Evolutionary conservation across 768 basidiomycete species (phyloP).

Genomic region (Boletus huronensis): DNA sequence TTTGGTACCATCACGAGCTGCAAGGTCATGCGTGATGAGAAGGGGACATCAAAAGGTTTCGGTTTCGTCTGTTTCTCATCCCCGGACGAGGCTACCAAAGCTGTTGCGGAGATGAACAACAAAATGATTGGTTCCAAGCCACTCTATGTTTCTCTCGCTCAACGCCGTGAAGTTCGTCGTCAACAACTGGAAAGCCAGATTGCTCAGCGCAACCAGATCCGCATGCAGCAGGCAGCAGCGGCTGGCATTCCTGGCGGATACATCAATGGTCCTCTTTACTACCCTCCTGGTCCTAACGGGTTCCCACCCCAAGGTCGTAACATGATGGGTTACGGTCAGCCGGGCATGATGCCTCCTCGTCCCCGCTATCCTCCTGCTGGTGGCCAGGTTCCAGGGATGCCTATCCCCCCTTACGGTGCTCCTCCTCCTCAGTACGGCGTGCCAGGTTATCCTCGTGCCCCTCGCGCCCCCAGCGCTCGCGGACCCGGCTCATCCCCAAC

Average conservation of each 20-base stretch:
- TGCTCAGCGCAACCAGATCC: conserved; percentile 92
- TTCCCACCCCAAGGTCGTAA: conserved; percentile 66
- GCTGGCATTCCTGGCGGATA: conserved; percentile 67
- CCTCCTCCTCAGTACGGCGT: conserved; percentile 75
- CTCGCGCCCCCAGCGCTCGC: conserved; percentile 61
- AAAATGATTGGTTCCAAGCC: conserved; percentile 99
- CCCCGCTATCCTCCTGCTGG: conserved; percentile 74
- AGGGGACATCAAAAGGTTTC: conserved; percentile 89
- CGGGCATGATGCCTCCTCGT: conserved; percentile 84
- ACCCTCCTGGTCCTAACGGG: conserved; percentile 69
- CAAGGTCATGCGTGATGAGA: conserved; percentile 99
- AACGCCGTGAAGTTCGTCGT: conserved; percentile 95
- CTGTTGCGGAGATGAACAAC: conserved; percentile 99
- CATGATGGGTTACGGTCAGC: conserved; percentile 81
- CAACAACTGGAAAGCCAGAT: conserved; percentile 99
- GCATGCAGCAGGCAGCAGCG: conserved; percentile 93
- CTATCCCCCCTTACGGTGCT: conserved; percentile 71
- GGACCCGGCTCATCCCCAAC: conserved; percentile 71
- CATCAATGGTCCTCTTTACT: conserved; percentile 56
- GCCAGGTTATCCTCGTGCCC: conserved; percentile 57
- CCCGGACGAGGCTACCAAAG: conserved; percentile 98
- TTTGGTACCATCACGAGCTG: conserved; percentile 97
- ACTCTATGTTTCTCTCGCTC: conserved; percentile 96
- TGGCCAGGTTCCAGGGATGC: conserved; percentile 72
- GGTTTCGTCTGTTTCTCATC: conserved; percentile 99